Evolutionary conservation across 75 land plant species (phyloP).

Genomic region (Cupressus sempervirens): DNA sequence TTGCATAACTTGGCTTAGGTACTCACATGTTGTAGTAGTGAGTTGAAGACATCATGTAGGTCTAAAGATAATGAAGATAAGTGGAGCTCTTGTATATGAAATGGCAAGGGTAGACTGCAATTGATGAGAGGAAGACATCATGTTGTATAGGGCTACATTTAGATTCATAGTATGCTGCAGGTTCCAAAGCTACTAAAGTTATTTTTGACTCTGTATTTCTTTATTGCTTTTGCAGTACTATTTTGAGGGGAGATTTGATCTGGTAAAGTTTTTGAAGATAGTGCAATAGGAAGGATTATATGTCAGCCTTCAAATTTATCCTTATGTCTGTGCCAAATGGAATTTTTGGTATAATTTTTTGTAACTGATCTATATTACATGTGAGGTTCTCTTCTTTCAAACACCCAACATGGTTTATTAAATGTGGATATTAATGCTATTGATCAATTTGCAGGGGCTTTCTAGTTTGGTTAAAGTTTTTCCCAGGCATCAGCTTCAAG

Average conservation of each 20-base stretch:
- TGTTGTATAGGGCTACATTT: background rate
- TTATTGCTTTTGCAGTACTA: constrained; percentile 32
- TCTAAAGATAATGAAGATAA: too few relatives aligned
- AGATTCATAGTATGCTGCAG: background rate
- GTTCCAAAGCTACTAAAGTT: background rate
- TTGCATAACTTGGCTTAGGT: too few relatives aligned
- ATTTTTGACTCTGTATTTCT: background rate
- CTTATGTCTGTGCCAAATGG: constrained; percentile 66
- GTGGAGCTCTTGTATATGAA: too few relatives aligned
- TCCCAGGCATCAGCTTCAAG: constrained; percentile 89
- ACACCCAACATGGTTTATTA: background rate
- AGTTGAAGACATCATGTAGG: too few relatives aligned
- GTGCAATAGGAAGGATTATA: constrained; percentile 52
- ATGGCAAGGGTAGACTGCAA: too few relatives aligned
- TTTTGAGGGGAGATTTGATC: constrained; percentile 51
- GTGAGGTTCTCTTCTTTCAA: background rate
- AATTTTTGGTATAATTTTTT: constrained; percentile 42
- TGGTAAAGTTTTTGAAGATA: constrained; percentile 49
- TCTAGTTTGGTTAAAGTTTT: constrained; percentile 86
- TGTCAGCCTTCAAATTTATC: constrained; percentile 52
- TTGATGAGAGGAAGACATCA: too few relatives aligned
- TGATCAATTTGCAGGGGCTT: constrained; percentile 56
- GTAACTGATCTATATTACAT: background rate
- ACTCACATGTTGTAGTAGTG: too few relatives aligned
- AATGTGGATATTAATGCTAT: background rate